Conservation (phyloP, 2,329 filamentous ascomycete genomes). For the Cryphonectria radicalis region DNA sequence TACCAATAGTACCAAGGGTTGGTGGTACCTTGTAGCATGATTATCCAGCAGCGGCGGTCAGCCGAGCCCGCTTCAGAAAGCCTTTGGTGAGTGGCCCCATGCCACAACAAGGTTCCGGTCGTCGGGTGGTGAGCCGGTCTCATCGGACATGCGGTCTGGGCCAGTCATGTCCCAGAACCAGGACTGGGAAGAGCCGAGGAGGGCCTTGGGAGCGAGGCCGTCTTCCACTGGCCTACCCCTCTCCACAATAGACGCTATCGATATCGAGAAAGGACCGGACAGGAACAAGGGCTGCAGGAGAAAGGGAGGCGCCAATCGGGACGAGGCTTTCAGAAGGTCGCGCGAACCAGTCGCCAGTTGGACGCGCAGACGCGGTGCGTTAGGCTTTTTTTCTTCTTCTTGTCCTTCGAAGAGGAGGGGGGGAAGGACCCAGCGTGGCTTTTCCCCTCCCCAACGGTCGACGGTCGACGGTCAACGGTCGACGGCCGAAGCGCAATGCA, state of each 20-base stretch:
- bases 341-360: conserved; percentile 25
- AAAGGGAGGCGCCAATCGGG: conserved; percentile 1
- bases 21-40: conserved; percentile 2
- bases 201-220: conserved; percentile 8
- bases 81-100: conserved; percentile 24
- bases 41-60: conserved; percentile 19
- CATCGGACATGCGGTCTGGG: conserved; percentile 28
- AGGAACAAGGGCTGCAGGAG: conserved; percentile 15
- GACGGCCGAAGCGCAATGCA: background rate
- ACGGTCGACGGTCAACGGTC: background rate
- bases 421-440: background rate
- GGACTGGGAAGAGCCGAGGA: conserved; percentile 16
- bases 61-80: conserved; percentile 17
- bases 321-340: background rate
- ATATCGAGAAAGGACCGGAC: conserved; percentile 13
- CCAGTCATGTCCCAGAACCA: conserved; percentile 23
- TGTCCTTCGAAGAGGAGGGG: background rate
- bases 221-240: background rate
- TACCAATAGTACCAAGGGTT: background rate
- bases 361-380: conserved; percentile 27
- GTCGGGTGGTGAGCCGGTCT: conserved; percentile 26
- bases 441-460: background rate
- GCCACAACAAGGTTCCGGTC: conserved; percentile 15
- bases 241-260: conserved; percentile 10
- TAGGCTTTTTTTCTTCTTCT: no score